phyloP scores from a whole-genome alignment of 768 basidiomycete species.

The Boletus rufocinnamomeus region DNA sequence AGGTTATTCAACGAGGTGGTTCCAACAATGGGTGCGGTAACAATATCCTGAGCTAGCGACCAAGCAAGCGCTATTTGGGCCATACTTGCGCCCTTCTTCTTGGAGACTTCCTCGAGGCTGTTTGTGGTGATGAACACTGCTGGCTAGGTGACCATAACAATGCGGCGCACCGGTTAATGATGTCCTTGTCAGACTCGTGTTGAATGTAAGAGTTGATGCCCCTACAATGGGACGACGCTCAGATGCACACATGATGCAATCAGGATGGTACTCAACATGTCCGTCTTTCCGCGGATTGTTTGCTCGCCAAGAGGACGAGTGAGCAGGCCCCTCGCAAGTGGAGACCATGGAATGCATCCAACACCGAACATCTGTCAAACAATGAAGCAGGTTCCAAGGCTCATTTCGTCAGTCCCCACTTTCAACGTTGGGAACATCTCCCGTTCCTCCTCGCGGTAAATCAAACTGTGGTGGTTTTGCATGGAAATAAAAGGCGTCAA shows the following conservation, averaged over 20 bases:
- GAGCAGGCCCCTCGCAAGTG: conserved; percentile 5
- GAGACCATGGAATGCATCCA: conserved; percentile 9
- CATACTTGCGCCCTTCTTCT: conserved; percentile 1
- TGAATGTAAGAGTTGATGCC: conserved; percentile 9
- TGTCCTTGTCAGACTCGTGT: conserved; percentile 14
- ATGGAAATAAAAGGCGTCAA: conserved; percentile 61
- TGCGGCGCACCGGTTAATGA: conserved; percentile 5
- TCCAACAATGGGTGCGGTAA: conserved; percentile 11
- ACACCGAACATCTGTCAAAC: conserved; percentile 37
- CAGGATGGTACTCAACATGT: neutral
- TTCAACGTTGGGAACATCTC: conserved; percentile 3
- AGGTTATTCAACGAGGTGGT: conserved; percentile 13
- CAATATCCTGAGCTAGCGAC: conserved; percentile 10
- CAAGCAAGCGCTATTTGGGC: conserved; percentile 6
- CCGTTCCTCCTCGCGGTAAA: conserved; percentile 4
- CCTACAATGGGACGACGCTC: neutral
- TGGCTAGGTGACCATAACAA: neutral
- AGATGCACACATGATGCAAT: neutral
- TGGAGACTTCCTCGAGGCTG: conserved; percentile 14
- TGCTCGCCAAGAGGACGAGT: conserved; percentile 5
- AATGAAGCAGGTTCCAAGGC: conserved; percentile 47
- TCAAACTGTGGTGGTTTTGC: conserved; percentile 45
- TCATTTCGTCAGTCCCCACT: conserved; percentile 4
- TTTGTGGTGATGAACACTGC: neutral
- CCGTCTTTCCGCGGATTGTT: conserved; percentile 6